Conservation (phyloP, 345 rosid species). For the Viola odorata region DNA sequence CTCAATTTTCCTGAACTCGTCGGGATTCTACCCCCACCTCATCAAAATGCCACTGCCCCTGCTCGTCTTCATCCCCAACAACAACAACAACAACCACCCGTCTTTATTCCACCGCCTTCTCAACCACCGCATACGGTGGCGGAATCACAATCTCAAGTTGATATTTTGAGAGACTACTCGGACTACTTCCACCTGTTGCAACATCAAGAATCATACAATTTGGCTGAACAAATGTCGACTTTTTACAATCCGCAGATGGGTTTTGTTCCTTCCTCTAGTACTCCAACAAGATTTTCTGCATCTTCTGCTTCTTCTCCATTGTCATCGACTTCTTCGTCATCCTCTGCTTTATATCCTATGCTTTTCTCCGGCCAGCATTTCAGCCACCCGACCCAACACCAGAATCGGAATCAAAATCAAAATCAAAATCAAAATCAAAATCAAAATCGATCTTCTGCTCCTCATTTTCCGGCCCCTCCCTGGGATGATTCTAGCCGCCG, state of each 20-base stretch:
- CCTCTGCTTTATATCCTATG: slow-evolving; percentile 46
- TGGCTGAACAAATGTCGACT: slow-evolving; percentile 30
- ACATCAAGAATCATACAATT: slow-evolving; percentile 18
- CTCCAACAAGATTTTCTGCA: not conserved
- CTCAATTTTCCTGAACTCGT: slow-evolving; percentile 77
- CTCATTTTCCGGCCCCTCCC: slow-evolving; percentile 11
- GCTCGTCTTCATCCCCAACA: slow-evolving; percentile 9
- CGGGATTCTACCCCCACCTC: slow-evolving; percentile 28
- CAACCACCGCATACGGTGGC: slow-evolving; percentile 9
- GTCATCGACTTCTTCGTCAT: slow-evolving; percentile 8
- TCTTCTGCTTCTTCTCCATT: slow-evolving; percentile 19
- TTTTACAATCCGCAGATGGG: slow-evolving; percentile 30
- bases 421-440: not conserved
- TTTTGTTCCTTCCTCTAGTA: slow-evolving; percentile 17
- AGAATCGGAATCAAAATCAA: not conserved
- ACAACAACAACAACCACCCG: slow-evolving; percentile 5
- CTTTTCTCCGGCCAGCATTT: slow-evolving; percentile 32
- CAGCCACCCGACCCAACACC: slow-evolving; percentile 10
- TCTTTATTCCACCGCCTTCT: not conserved
- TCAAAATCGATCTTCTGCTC: slow-evolving; percentile 5
- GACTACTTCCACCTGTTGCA: slow-evolving; percentile 43
- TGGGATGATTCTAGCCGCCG: slow-evolving; percentile 19
- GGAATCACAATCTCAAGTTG: slow-evolving; percentile 21
- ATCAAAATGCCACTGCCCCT: not conserved
- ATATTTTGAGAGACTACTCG: slow-evolving; percentile 36